Conservation (phyloP, 441 rosid species). For the Sinapis alba region DNA sequence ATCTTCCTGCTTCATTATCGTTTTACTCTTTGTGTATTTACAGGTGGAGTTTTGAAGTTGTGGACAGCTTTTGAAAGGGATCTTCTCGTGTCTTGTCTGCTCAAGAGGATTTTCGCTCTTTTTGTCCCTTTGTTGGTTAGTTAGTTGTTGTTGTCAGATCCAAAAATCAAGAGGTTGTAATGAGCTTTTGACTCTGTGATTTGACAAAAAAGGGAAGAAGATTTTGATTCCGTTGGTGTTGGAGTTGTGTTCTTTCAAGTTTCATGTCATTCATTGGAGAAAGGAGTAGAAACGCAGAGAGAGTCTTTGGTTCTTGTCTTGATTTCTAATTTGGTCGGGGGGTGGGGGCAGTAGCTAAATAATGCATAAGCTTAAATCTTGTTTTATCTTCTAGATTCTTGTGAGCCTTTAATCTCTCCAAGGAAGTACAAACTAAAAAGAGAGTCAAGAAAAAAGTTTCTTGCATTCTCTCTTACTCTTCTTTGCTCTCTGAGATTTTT, state of each 20-base stretch:
- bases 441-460: conserved; percentile 14
- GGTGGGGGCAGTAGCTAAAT: conserved; percentile 53
- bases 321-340: conserved; percentile 44
- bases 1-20: not conserved
- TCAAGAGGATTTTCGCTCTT: not conserved
- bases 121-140: conserved; percentile 11
- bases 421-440: conserved; percentile 14
- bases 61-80: not conserved
- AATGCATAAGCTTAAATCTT: conserved; percentile 42
- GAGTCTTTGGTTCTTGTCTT: conserved; percentile 50
- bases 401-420: conserved; percentile 29
- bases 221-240: conserved; percentile 2
- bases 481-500: conserved; percentile 6
- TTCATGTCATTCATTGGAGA: conserved; percentile 44
- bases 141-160: conserved; percentile 42
- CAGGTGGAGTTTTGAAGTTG: conserved; percentile 31
- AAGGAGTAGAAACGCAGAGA: not conserved
- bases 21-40: conserved; percentile 3
- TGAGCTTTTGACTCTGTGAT: conserved; percentile 43
- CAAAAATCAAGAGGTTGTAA: conserved; percentile 37
- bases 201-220: conserved; percentile 37
- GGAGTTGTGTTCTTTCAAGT: conserved; percentile 17
- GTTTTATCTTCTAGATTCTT: conserved; percentile 31
- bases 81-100: conserved; percentile 15
- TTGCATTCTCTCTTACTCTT: conserved; percentile 1